Evolutionary conservation across 495 filamentous ascomycete species (phyloP).

Genomic region (Entonaema liquescens): DNA sequence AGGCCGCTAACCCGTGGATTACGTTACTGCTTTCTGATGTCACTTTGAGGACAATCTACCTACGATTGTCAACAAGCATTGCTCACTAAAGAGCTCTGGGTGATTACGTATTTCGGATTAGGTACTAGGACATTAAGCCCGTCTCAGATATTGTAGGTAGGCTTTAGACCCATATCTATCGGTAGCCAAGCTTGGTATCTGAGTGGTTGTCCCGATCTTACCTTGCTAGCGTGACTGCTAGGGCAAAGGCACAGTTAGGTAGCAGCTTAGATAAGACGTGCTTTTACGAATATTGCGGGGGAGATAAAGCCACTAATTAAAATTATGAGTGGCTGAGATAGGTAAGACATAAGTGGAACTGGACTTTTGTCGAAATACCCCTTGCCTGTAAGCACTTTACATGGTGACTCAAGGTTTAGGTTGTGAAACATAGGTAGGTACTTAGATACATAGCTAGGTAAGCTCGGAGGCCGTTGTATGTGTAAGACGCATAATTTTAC

Average conservation of each 20-base stretch:
- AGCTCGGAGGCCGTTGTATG: no score
- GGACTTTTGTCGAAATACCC: background rate
- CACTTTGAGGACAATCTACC: no score
- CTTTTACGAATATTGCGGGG: background rate
- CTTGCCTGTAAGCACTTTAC: background rate
- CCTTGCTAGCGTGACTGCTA: background rate
- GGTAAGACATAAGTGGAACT: background rate
- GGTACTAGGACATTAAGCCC: no score
- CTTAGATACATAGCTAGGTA: no score
- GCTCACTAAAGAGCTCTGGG: no score
- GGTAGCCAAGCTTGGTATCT: background rate
- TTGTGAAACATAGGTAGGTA: no score
- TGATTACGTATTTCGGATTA: no score
- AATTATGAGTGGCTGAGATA: conserved; percentile 1
- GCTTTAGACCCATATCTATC: background rate
- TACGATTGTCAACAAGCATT: no score
- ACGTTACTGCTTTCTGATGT: no score
- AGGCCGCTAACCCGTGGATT: no score
- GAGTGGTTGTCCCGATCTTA: background rate
- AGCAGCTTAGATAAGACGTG: background rate
- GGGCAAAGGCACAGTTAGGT: background rate
- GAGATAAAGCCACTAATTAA: background rate
- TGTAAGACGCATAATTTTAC: no score
- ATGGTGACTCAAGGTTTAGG: no score
- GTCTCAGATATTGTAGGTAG: background rate